Evolutionary conservation across 495 filamentous ascomycete genomes (phyloP), one percentile per base, ranked within the genome.

Genomic region (Penicillium lividum): DNA sequence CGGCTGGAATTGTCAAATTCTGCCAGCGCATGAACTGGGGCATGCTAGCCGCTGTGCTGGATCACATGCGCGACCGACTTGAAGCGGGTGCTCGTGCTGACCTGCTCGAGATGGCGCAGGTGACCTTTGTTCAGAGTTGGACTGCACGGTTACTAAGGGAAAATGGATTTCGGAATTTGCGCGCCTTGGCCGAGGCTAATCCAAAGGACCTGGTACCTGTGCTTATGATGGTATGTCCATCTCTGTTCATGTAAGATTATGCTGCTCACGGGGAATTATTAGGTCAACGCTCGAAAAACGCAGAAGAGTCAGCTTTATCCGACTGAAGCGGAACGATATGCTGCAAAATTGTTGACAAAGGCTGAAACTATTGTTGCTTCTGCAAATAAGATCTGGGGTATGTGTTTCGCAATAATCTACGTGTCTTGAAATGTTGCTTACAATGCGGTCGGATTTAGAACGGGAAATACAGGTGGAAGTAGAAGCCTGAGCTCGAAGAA

Each of bases 141-240:
- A 92, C 89, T 0, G 90, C 90, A 51, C 75, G 89, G 5, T 71
- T 91, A 4, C 87, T 94, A 54, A 84, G 88, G 73, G 90, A 93
- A 38, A 91, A 89, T 71, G 90, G 90, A 0, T 85, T 88, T 63
- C 85, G 81, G 59, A 87, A 82, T 22, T 71, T 93, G 48, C 82
- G 83, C 38, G 78, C 82, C 0, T 74, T 93, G 33, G 88, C 90
- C 1, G 86, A 85, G 54, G 86, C 88, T 0, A 80, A 88, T 45
- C 79, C 85, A 0, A 82, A 83, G 51, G 88, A 89, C 56, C 67
- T 93, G 47, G 73, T 89, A 3, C 84, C 87, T n/a, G 69, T 91
- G 16, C 69, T 94, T 54, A 80, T 88, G 71, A 85, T 89, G 79
- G 85, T 86, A 67, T 47, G 75, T 38, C 31, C 1, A 4, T 53